Evolutionary conservation across 2,329 filamentous ascomycete genomes (phyloP).

Genomic region (Exophiala phaeomuriformis): DNA sequence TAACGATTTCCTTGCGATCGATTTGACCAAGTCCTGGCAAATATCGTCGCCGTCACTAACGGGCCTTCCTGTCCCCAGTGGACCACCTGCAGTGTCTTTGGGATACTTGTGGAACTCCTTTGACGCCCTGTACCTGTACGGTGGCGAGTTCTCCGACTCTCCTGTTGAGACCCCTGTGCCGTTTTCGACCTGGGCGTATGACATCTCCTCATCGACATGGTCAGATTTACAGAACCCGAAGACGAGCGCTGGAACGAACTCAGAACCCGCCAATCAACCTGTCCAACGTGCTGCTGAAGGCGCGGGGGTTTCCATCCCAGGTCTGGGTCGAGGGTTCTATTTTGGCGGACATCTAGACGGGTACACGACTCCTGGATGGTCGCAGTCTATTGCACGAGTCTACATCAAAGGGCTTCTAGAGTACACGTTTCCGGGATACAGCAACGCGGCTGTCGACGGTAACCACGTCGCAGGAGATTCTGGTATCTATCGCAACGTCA

Average conservation of each 20-base stretch:
- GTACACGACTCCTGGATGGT: conserved; percentile 60
- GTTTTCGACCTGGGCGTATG: conserved; percentile 64
- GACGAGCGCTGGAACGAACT: conserved; percentile 58
- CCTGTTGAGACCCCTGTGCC: conserved; percentile 51
- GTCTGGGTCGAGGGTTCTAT: conserved; percentile 66
- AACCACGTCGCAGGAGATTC: conserved; percentile 51
- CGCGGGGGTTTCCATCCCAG: conserved; percentile 62
- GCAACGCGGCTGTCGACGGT: conserved; percentile 54
- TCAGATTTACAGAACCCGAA: conserved; percentile 53
- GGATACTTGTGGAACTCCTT: conserved; percentile 72
- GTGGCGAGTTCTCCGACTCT: conserved; percentile 63
- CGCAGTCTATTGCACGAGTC: conserved; percentile 53
- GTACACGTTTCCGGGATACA: conserved; percentile 65
- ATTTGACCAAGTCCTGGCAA: conserved; percentile 66
- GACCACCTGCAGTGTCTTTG: conserved; percentile 62
- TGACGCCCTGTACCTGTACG: conserved; percentile 63
- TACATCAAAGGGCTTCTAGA: conserved; percentile 70
- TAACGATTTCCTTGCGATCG: conserved; percentile 65
- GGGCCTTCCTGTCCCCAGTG: conserved; percentile 57
- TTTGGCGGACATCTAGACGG: conserved; percentile 70
- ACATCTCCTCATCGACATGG: conserved; percentile 55
- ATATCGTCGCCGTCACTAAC: conserved; percentile 55
- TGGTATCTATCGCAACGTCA: conserved; percentile 67
- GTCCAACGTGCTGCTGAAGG: conserved; percentile 68
- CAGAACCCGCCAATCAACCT: conserved; percentile 47